These are phyloP conservation scores for Metschnikowia dekortorum DNA, from an alignment of 805 yeast genomes.

Conservation along the genomic window DNA sequence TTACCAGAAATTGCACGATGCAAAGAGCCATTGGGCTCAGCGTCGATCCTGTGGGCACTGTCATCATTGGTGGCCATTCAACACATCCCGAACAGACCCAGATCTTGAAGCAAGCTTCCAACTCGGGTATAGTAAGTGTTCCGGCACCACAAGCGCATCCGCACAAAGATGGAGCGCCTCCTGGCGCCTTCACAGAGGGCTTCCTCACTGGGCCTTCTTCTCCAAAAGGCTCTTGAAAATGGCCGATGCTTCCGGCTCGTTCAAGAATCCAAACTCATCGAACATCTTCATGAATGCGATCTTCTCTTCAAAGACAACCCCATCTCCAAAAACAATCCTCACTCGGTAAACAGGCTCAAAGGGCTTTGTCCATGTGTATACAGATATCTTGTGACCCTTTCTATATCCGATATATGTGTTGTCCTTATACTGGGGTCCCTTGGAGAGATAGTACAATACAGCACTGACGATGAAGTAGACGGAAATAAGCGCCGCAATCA, in stretches of 20 bases:
- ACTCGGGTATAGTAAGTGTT: too few species aligned
- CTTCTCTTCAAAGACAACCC: constrained; percentile 16
- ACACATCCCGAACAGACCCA: too few species aligned
- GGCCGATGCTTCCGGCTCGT: constrained; percentile 27
- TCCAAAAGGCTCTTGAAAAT: constrained; percentile 20
- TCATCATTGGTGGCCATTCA: too few species aligned
- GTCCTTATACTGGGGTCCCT: constrained; percentile 35
- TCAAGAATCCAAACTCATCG: constrained; percentile 44
- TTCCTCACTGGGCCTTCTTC: constrained; percentile 13
- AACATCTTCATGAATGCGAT: constrained; percentile 39
- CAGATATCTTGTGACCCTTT: constrained; percentile 29
- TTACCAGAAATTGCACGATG: too few species aligned
- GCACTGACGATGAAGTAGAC: constrained; percentile 36
- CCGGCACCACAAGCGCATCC: too few species aligned
- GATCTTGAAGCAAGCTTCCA: too few species aligned
- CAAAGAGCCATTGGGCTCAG: too few species aligned
- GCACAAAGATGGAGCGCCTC: too few species aligned
- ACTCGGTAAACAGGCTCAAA: constrained; percentile 44
- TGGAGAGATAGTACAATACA: constrained; percentile 30
- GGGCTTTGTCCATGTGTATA: constrained; percentile 37
- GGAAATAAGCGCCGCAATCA: constrained; percentile 33
- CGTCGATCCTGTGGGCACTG: too few species aligned
- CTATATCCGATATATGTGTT: constrained; percentile 44
- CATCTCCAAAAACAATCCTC: constrained; percentile 27
- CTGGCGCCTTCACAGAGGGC: neutral